Conservation (phyloP, 257 asterid species). For the Solanum chiquidenum region DNA sequence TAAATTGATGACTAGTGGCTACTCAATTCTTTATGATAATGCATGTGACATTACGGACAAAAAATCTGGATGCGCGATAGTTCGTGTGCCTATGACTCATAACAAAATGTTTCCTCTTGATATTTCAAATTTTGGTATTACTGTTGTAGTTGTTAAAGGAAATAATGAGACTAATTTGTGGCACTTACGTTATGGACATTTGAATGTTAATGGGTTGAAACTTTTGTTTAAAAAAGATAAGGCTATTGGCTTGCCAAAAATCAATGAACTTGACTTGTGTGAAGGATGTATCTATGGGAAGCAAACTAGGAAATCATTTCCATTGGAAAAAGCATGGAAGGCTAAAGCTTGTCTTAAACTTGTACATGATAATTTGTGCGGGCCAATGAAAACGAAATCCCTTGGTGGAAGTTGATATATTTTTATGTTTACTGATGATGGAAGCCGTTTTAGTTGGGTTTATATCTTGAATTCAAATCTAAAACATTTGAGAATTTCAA, state of each 20-base stretch:
- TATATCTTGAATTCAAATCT: not conserved
- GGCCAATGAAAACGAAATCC: too few species aligned
- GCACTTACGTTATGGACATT: not conserved
- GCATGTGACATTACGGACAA: not conserved
- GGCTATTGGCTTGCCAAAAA: constrained; percentile 6
- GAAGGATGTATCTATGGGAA: constrained; percentile 1
- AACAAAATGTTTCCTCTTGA: constrained; percentile 1
- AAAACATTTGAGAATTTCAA: not conserved
- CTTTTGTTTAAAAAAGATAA: constrained; percentile 1
- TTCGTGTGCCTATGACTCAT: not conserved
- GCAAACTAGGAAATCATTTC: not conserved
- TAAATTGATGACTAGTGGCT: not conserved
- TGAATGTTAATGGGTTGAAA: not conserved
- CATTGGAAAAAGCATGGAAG: constrained; percentile 3
- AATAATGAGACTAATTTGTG: not conserved
- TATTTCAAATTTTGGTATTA: not conserved
- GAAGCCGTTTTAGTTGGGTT: constrained; percentile 1
- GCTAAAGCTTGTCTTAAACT: not conserved
- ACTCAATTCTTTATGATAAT: not conserved
- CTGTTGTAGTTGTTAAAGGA: not conserved
- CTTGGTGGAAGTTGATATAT: not conserved
- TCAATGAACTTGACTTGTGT: not conserved
- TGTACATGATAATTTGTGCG: not conserved
- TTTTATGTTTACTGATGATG: constrained; percentile 1
- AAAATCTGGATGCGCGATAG: not conserved